These are phyloP conservation scores for Phylloporus rhodoxanthus DNA, from an alignment of 768 basidiomycete species.

Conservation along the genomic window DNA sequence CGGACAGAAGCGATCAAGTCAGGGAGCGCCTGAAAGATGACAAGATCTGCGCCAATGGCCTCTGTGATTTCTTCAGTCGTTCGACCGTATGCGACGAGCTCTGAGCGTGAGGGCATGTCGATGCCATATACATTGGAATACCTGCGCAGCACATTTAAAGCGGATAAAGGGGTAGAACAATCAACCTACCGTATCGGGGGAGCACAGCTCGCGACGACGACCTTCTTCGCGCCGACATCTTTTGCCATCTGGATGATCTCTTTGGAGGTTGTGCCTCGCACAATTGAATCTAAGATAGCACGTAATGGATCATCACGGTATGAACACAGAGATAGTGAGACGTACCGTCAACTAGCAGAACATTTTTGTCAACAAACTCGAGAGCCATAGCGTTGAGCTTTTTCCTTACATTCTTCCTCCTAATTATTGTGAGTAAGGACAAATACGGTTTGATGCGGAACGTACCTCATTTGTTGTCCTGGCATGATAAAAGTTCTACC, in stretches of 20 bases:
- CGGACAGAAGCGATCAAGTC: slow-evolving; percentile 85
- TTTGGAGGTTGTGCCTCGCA: slow-evolving; percentile 95
- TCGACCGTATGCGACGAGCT: slow-evolving; percentile 84
- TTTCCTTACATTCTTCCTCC: slow-evolving; percentile 87
- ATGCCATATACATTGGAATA: slow-evolving; percentile 97
- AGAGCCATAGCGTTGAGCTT: slow-evolving; percentile 99
- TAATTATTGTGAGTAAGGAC: slow-evolving; percentile 25
- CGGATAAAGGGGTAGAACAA: background rate
- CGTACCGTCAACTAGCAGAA: slow-evolving; percentile 92
- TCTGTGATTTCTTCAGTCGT: slow-evolving; percentile 64
- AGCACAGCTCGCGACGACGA: slow-evolving; percentile 94
- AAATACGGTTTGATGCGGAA: background rate
- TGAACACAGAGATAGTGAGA: background rate
- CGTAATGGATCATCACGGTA: background rate
- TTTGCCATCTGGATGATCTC: slow-evolving; percentile 99
- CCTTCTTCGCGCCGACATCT: slow-evolving; percentile 94
- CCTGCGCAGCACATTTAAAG: slow-evolving; percentile 32
- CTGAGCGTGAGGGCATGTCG: slow-evolving; percentile 95
- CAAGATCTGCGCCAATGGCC: slow-evolving; percentile 89
- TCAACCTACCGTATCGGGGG: slow-evolving; percentile 79
- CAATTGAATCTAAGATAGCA: slow-evolving; percentile 77
- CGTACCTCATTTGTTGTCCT: slow-evolving; percentile 87
- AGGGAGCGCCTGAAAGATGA: slow-evolving; percentile 89
- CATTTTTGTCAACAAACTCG: slow-evolving; percentile 88
- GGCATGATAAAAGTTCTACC: slow-evolving; percentile 99